phyloP scores from a whole-genome alignment of 2,329 filamentous ascomycete genomes.

The Ramularia endophylla region DNA sequence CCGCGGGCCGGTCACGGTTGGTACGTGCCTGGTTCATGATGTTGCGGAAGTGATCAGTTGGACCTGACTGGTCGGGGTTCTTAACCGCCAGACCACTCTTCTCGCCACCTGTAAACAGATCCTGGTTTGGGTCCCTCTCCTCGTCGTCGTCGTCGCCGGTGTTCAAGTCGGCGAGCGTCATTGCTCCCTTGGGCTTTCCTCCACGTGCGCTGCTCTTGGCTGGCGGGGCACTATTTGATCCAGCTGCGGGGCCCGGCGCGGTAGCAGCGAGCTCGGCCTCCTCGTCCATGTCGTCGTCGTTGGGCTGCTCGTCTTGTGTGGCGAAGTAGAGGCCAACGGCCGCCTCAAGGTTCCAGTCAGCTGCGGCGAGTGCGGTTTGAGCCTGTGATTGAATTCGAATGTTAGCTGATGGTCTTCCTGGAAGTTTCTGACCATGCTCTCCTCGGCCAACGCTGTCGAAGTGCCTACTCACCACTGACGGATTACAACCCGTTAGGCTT shows the following conservation, averaged over 20 bases:
- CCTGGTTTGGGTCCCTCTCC: constrained; percentile 54
- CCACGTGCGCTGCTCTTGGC: constrained; percentile 20
- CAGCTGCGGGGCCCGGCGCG: constrained; percentile 8
- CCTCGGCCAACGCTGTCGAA: neutral
- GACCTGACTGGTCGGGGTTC: constrained; percentile 49
- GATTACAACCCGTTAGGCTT: constrained; percentile 31
- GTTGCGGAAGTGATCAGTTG: constrained; percentile 44
- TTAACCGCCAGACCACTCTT: constrained; percentile 70
- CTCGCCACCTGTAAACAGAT: constrained; percentile 78
- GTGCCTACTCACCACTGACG: constrained; percentile 25
- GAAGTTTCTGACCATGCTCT: too few species aligned
- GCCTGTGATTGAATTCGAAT: constrained; percentile 31
- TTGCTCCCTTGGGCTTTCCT: constrained; percentile 28
- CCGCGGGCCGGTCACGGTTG: constrained; percentile 53
- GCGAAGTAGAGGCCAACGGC: constrained; percentile 43
- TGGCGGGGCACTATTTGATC: constrained; percentile 10
- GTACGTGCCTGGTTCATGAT: constrained; percentile 44
- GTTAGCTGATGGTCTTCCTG: constrained; percentile 5
- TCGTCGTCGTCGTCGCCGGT: constrained; percentile 53
- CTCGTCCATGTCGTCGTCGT: constrained; percentile 30
- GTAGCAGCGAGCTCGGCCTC: constrained; percentile 10
- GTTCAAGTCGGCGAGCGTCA: constrained; percentile 43
- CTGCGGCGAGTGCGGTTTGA: constrained; percentile 37
- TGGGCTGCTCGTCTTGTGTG: constrained; percentile 34
- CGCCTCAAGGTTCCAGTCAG: constrained; percentile 42